Conservation (phyloP, 192 early-diverging fungal genomes). For the Spinellus fusiger region DNA sequence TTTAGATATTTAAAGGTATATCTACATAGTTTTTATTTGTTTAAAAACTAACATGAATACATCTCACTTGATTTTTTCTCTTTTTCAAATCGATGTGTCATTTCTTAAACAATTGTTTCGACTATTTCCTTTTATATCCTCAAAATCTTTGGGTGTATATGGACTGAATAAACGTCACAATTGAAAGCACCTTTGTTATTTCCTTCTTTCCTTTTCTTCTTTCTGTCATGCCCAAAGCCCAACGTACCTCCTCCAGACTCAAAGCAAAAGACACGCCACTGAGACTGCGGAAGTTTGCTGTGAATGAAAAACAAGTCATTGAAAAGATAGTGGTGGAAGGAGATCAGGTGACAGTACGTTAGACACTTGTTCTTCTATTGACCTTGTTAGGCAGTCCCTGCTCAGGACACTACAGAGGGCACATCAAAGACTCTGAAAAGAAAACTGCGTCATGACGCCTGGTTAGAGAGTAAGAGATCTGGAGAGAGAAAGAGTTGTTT, state of each 20-base stretch:
- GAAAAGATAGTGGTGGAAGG: slow-evolving; percentile 8
- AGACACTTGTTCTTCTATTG: neutral
- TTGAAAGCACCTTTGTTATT: no score
- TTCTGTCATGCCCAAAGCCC: slow-evolving; percentile 11
- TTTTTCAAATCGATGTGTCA: no score
- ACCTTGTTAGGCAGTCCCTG: neutral
- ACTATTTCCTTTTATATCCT: no score
- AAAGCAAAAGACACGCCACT: slow-evolving; percentile 2
- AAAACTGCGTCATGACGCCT: slow-evolving; percentile 48
- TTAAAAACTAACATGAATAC: no score
- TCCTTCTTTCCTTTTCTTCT: neutral
- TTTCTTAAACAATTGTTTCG: no score
- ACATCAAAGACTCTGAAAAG: slow-evolving; percentile 35
- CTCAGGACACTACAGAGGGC: neutral
- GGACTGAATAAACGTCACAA: no score
- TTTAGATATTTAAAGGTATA: no score
- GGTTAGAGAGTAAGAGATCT: slow-evolving; percentile 51
- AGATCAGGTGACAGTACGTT: slow-evolving; percentile 6
- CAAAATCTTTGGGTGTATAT: no score
- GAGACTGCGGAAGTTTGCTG: slow-evolving; percentile 18
- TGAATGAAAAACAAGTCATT: slow-evolving; percentile 16
- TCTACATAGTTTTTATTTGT: no score
- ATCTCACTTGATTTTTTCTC: no score
- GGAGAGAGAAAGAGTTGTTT: neutral
- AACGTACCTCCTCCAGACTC: neutral